Evolutionary conservation across 2,329 filamentous ascomycete genomes (phyloP).

Genomic region (Lecanosticta acicola): DNA sequence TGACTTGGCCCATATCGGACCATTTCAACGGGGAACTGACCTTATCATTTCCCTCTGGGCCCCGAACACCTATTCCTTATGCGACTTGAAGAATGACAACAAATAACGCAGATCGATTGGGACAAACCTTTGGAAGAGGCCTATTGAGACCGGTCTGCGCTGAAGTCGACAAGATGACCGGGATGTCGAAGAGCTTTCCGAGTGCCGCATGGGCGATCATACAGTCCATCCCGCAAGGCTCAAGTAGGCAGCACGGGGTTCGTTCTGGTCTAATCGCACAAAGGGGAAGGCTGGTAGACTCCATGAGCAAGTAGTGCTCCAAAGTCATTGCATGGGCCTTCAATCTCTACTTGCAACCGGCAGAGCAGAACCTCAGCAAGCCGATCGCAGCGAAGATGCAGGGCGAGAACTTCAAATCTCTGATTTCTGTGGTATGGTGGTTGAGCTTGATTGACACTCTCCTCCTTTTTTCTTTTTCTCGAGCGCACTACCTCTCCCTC

Average conservation of each 20-base stretch:
- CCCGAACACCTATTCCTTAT: neutral
- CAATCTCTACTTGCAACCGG: constrained; percentile 9
- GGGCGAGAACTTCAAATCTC: constrained; percentile 11
- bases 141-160: constrained; percentile 66
- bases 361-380: constrained; percentile 6
- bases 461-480: no score
- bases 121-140: constrained; percentile 62
- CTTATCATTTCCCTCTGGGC: constrained; percentile 44
- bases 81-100: no score
- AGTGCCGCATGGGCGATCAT: constrained; percentile 63
- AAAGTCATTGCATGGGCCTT: no score
- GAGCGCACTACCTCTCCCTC: no score
- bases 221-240: constrained; percentile 57
- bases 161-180: constrained; percentile 65
- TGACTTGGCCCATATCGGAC: neutral
- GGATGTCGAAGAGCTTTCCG: constrained; percentile 61
- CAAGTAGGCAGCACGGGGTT: constrained; percentile 50
- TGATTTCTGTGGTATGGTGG: no score
- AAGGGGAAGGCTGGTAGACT: constrained; percentile 19
- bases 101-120: constrained; percentile 41
- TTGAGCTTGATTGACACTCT: no score
- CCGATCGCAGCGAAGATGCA: constrained; percentile 8
- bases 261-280: constrained; percentile 40
- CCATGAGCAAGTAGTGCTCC: no score
- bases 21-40: neutral